phyloP scores from a whole-genome alignment of 78 protist species.

The Cavenderia fasciculata region DNA sequence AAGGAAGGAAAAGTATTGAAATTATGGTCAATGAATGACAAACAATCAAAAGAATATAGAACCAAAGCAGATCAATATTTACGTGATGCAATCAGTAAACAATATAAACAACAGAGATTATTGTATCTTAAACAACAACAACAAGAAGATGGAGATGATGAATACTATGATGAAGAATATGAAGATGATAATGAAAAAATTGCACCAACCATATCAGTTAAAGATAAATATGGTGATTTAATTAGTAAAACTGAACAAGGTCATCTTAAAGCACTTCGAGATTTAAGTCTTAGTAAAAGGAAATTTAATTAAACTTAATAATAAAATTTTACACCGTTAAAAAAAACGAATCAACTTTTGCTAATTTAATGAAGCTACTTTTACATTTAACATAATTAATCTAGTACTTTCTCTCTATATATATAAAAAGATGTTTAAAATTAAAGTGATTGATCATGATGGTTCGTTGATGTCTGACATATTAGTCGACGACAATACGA shows the following conservation, averaged over 20 bases:
- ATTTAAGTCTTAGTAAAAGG: not conserved
- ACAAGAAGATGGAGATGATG: not conserved
- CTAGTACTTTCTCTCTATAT: no score
- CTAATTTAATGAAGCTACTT: no score
- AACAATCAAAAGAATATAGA: constrained; percentile 35
- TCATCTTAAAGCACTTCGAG: constrained; percentile 7
- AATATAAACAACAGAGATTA: not conserved
- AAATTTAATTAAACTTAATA: not conserved
- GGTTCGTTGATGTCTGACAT: no score
- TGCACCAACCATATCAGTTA: not conserved
- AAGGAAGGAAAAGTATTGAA: not conserved
- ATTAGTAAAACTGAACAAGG: constrained; percentile 25
- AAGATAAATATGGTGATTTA: constrained; percentile 34
- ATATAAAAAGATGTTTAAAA: no score
- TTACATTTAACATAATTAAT: no score
- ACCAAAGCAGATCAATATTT: constrained; percentile 10
- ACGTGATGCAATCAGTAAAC: constrained; percentile 37
- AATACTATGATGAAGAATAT: not conserved
- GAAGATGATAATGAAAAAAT: not conserved
- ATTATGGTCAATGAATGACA: constrained; percentile 43
- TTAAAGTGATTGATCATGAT: no score
- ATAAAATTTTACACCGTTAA: no score
- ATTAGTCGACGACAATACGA: no score
- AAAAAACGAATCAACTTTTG: no score
- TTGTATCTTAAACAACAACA: no score